Base-by-base conservation (phyloP, 345 rosid genomes). In the Microthlaspi erraticum region DNA sequence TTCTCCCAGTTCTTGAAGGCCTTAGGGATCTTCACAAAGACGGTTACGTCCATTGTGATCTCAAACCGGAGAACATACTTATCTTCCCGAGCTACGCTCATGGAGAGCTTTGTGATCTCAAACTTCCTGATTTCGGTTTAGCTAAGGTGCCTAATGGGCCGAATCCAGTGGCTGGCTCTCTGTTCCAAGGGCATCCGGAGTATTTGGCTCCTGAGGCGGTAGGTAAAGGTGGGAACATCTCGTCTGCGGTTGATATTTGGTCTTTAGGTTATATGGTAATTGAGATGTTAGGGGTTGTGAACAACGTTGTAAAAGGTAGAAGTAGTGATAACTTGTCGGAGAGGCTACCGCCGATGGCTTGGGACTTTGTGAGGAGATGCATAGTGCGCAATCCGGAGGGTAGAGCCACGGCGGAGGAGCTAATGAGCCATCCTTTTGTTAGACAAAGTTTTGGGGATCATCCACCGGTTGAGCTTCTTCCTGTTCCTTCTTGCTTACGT, bases 401-500 rank as follows among this genome's bases (percentile, higher is more conserved):
- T 18, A 68, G 63, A 44, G 43, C 62, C n/a, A 55, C 43, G 7
- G 63, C 55, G 1, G 55, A 66, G 51, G 61, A 66, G 52, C 19
- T 66, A 7, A 1, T 66, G 42, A 29, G 17, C n/a, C 52, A 66
- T 66, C 71, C 71, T 17, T 66, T 66, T 53, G 71, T 29, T 31
- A 12, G 13, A 3, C 59, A 50, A 26, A 51, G 58, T 46, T 4
- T 59, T 23, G 38, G 38, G 38, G 49, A 11, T 58, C 73, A 11
- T 58, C 73, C 73, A 58, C 73, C 49, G 10, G 1, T 70, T 50
- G 74, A 50, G 41, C 7, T 70, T 59, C 74, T 60, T 70, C 60
- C 60, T 0, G 46, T 58, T 36, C 57, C 64, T 7, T 3, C 51
- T 38, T 48, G 66, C 52, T 12, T 70, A 31, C 12, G 52, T 29